Percentiles rank a stretch among this genome's conserved stretches.
Conservation (phyloP, 208 protist species). For the Acanthamoeba lenticulata region DNA sequence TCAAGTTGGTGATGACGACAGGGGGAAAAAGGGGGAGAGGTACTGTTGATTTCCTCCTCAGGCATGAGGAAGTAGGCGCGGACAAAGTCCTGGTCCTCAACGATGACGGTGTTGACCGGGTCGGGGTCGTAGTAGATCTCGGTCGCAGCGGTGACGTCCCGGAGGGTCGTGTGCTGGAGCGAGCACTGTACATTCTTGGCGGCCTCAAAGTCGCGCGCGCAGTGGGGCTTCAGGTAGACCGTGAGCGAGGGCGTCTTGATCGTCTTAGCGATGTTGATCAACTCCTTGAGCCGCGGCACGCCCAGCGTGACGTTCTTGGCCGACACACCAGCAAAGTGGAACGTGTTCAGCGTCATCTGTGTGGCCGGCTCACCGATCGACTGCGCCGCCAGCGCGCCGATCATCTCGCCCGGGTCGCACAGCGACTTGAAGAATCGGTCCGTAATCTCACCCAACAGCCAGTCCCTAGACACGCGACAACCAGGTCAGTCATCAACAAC, state of each 20-base stretch:
- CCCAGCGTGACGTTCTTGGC: slow-evolving; percentile 99
- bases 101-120: slow-evolving; percentile 92
- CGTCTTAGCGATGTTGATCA: slow-evolving; percentile 98
- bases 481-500: no score
- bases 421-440: slow-evolving; percentile 93
- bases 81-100: slow-evolving; percentile 94
- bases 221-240: slow-evolving; percentile 66
- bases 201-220: slow-evolving; percentile 22
- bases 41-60: slow-evolving; percentile 74
- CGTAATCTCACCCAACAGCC: slow-evolving; percentile 96
- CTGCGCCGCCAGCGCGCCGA: slow-evolving; percentile 98
- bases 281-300: slow-evolving; percentile 98
- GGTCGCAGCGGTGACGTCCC: slow-evolving; percentile 90
- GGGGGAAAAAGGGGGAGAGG: background rate
- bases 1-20: slow-evolving; percentile 38
- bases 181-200: slow-evolving; percentile 92
- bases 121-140: slow-evolving; percentile 99
- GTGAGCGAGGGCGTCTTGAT: slow-evolving; percentile 96
- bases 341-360: slow-evolving; percentile 99
- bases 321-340: slow-evolving; percentile 99
- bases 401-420: slow-evolving; percentile 97
- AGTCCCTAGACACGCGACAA: slow-evolving; percentile 88
- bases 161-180: slow-evolving; percentile 96
- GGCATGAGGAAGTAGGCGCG: slow-evolving; percentile 83
- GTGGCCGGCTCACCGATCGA: slow-evolving; percentile 99